phyloP scores from a whole-genome alignment of 495 filamentous ascomycete species.

The Chaetomium tenue region DNA sequence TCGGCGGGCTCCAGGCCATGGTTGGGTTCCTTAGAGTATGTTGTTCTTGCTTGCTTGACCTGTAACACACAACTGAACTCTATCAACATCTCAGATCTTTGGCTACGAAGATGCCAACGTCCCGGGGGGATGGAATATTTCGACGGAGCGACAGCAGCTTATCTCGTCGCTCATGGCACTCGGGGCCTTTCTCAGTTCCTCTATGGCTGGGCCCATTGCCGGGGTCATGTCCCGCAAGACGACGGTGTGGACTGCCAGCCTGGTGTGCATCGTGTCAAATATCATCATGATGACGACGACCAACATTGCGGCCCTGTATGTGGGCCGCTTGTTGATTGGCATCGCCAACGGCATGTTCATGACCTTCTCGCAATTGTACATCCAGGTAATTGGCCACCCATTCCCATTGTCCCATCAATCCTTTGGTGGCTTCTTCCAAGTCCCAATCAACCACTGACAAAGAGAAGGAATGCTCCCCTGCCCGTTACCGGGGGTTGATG shows the following conservation, averaged over 20 bases:
- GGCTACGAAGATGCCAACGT: conserved; percentile 43
- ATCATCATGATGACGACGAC: conserved; percentile 58
- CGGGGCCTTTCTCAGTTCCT: conserved; percentile 58
- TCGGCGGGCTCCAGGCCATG: conserved; percentile 64
- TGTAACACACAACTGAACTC: background rate
- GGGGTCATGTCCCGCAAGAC: conserved; percentile 44
- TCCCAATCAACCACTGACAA: background rate
- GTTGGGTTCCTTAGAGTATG: conserved; percentile 54
- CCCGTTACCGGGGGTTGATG: conserved; percentile 8
- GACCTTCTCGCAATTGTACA: conserved; percentile 61
- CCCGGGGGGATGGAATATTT: conserved; percentile 55
- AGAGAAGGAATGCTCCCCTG: conserved; percentile 2
- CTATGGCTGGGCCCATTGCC: conserved; percentile 52
- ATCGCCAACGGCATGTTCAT: conserved; percentile 57
- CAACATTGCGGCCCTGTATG: conserved; percentile 53
- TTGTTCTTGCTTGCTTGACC: background rate
- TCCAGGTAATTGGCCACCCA: conserved; percentile 31
- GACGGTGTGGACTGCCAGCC: conserved; percentile 50
- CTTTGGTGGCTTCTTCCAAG: too few relatives aligned
- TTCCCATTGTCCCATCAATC: background rate
- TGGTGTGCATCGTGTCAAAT: conserved; percentile 50
- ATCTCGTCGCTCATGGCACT: conserved; percentile 61
- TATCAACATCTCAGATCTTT: conserved; percentile 26
- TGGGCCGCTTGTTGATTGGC: conserved; percentile 55
- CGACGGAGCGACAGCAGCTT: conserved; percentile 52